Base-by-base conservation (phyloP, 352 stramenopile species). In the Globisporangium camurandrum region DNA sequence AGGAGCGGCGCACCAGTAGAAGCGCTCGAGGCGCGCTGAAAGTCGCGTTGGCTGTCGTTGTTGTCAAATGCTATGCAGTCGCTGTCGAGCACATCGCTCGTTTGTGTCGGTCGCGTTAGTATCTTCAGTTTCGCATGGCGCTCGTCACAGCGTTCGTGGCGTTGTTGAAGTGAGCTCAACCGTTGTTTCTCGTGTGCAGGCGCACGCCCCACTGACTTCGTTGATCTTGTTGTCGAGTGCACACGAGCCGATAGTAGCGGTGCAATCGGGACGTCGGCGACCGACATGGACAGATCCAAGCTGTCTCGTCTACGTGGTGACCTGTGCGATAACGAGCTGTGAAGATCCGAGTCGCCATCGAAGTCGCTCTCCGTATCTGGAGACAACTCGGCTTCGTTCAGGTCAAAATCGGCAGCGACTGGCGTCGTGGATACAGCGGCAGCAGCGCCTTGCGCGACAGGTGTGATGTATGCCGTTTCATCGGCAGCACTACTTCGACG, bases 281-380 rank as follows among this genome's bases (percentile, higher is more conserved):
- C 37, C 20, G 59, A 67, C 56, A 76, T 63, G 1, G 70, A 87
- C 26, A 87, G 51, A 26, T 87, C 72, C 16, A 87, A 61, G 34
- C 75, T 87, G 44, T 85, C 75, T 47, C 55, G 20, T 30, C 40
- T 28, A 12, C 22, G 14, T 11, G 7, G 24, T 9, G 36, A n/a
- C 23, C 28, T 64, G 20, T 12, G 19, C 46, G 43, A n/a, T 22
- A 65, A 11, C 28, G 1, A 17, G 16, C 45, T 27, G 2, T 46
- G 10, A n/a, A 10, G 22, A n/a, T 49, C 4, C n/a, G n/a, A n/a
- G n/a, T n/a, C n/a, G n/a, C n/a, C n/a, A n/a, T n/a, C n/a, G n/a
- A n/a, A n/a, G n/a, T n/a, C n/a, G 0, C 39, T 54, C 8, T 59
- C 67, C 4, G 62, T 67, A 22, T 49, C 60, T 12, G 54, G 63